Percentiles rank a stretch among this genome's conserved stretches.
Evolutionary conservation across 2,329 filamentous ascomycete genomes (phyloP).

Genomic region (Calonectria pseudoreteaudii): DNA sequence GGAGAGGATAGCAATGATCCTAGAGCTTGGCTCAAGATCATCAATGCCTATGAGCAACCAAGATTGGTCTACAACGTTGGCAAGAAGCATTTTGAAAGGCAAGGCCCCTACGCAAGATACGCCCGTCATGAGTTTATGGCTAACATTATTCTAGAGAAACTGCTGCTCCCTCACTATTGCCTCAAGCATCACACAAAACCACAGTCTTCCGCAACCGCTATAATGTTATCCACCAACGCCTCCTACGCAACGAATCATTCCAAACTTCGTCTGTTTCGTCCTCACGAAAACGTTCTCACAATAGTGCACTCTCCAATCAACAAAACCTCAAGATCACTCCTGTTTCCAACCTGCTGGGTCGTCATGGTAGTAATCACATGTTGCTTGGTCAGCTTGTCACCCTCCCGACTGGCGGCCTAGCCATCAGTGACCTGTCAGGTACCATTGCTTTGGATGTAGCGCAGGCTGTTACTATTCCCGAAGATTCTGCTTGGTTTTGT

Average conservation of each 20-base stretch:
- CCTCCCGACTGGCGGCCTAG: slow-evolving; percentile 83
- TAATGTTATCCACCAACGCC: slow-evolving; percentile 89
- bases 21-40: slow-evolving; percentile 84
- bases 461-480: slow-evolving; percentile 84
- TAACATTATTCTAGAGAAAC: slow-evolving; percentile 61
- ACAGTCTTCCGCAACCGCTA: slow-evolving; percentile 89
- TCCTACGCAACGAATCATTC: slow-evolving; percentile 93
- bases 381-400: slow-evolving; percentile 86
- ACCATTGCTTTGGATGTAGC: slow-evolving; percentile 87
- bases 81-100: slow-evolving; percentile 94
- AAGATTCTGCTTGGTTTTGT: slow-evolving; percentile 90
- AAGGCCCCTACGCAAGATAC: slow-evolving; percentile 23
- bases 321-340: slow-evolving; percentile 90
- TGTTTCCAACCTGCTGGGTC: slow-evolving; percentile 79
- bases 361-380: slow-evolving; percentile 86
- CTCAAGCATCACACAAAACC: slow-evolving; percentile 84
- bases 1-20: slow-evolving; percentile 75
- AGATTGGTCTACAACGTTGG: slow-evolving; percentile 78
- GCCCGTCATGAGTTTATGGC: neutral
- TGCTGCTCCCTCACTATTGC: slow-evolving; percentile 77
- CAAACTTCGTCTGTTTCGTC: slow-evolving; percentile 82
- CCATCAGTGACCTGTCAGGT: slow-evolving; percentile 88
- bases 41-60: slow-evolving; percentile 89
- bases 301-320: slow-evolving; percentile 70
- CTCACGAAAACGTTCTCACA: slow-evolving; percentile 64